A percentile compares a stretch with the other conserved stretches of the same genome.
Evolutionary conservation across 1,284 basidiomycete species (phyloP).

Genomic region (Cryptococcus sp.): DNA sequence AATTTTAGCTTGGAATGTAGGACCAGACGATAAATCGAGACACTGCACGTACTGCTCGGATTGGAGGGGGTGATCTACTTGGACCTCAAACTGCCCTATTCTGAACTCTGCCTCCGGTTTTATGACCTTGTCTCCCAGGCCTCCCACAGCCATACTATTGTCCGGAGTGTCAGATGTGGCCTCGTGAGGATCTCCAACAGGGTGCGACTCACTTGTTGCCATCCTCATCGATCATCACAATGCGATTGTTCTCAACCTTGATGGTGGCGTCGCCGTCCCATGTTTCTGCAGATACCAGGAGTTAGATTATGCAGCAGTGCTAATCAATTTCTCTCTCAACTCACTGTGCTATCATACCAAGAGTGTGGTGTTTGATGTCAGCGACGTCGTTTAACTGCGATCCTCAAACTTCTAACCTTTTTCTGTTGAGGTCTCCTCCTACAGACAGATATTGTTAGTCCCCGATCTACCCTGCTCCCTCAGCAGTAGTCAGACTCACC

Average conservation of each 20-base stretch:
- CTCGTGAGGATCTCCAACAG: background rate
- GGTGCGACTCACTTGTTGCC: conserved; percentile 39
- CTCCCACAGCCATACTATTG: conserved; percentile 31
- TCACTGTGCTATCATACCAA: conserved; percentile 39
- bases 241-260: conserved; percentile 57
- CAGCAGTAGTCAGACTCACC: conserved; percentile 31
- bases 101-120: conserved; percentile 52
- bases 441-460: conserved; percentile 14
- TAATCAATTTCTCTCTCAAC: conserved; percentile 9
- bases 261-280: conserved; percentile 54
- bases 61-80: conserved; percentile 31
- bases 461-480: background rate
- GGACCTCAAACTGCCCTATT: conserved; percentile 65
- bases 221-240: conserved; percentile 53
- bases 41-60: conserved; percentile 30
- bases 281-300: conserved; percentile 35
- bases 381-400: background rate
- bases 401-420: conserved; percentile 29
- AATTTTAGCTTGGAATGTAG: conserved; percentile 7
- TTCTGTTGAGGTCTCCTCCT: conserved; percentile 50
- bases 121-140: conserved; percentile 22
- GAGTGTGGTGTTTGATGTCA: background rate
- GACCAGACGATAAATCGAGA: background rate
- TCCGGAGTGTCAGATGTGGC: background rate
- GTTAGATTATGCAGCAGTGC: conserved; percentile 1